Evolutionary conservation across 352 stramenopile species (phyloP).

Genomic region (Thraustochytrium sp.): DNA sequence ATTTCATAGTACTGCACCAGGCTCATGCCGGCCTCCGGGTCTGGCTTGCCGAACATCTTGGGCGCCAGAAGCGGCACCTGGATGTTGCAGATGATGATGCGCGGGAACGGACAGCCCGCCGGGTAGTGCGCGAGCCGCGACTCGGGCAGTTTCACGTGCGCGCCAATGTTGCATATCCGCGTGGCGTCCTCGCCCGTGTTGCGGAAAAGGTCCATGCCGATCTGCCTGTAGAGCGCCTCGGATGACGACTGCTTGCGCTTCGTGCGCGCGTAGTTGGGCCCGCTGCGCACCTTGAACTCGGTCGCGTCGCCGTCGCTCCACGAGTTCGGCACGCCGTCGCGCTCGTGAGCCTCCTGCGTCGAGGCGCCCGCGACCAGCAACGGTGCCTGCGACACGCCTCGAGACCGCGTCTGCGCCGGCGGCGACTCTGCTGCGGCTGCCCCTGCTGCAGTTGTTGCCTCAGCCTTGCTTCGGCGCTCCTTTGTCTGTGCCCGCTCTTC

Average conservation of each 20-base stretch:
- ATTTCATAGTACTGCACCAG: slow-evolving; percentile 39
- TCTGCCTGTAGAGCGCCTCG: not conserved
- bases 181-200: not conserved
- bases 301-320: not conserved
- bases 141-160: slow-evolving; percentile 12
- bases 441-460: too few relatives aligned
- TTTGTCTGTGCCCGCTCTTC: too few relatives aligned
- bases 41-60: slow-evolving; percentile 36
- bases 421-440: too few relatives aligned
- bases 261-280: not conserved
- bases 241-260: slow-evolving; percentile 9
- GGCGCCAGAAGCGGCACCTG: not conserved
- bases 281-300: slow-evolving; percentile 31
- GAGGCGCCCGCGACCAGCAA: not conserved
- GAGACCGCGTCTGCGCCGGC: not conserved
- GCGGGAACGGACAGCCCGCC: slow-evolving; percentile 2
- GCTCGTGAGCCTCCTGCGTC: not conserved
- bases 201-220: slow-evolving; percentile 35
- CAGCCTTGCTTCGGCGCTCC: too few relatives aligned
- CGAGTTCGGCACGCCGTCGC: not conserved
- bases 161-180: not conserved
- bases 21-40: not conserved
- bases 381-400: not conserved
- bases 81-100: slow-evolving; percentile 25
- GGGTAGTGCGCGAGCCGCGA: not conserved